Evolutionary conservation across 2,329 filamentous ascomycete genomes (phyloP), one percentile per base, ranked within the genome.

Genomic region (Talaromyces sp.): DNA sequence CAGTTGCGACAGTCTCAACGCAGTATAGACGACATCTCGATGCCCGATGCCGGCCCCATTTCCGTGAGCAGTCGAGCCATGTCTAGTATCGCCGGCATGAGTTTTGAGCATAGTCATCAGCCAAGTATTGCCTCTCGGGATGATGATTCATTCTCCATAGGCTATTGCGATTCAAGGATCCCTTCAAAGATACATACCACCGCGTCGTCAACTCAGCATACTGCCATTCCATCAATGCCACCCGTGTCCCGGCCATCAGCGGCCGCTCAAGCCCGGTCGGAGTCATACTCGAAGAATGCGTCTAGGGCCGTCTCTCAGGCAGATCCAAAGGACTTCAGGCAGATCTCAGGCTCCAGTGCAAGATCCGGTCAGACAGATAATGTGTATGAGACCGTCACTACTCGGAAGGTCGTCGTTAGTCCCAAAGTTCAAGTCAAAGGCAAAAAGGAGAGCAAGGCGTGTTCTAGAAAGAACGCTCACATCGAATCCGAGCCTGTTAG

Each of bases 11-110:
- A 74, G 45, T 70, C 73, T 53, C 74, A 75, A 68, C 76, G 78
- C 65, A 76, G 74, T 56, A 71, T 79, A 67, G 76, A 82, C 64
- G 82, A 84, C 67, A 69, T 81, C 17, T 78, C 81, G 29, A 84
- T 84, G 82, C 79, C 79, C 5, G 82, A 82, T 70, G 69, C 71
- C 25, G 72, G 68, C n/a, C 80, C 76, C 34, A 79, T 74, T 58
- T 78, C 77, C 10, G 71, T 72, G 27, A 75, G 75, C 68, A 81
- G 78, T 65, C 77, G 77, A 43, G 74, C 73, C 11, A 75, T 79
- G 47, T 81, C 79, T 29, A 76, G 73, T 66, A 75, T 78, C 72
- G 78, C 78, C 7, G 79, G 76, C 3, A 68, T 78, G 63, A 80
- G 78, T 65, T 77, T 78, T 58, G 76, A 77, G 63, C 78, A 79